Evolutionary conservation across 306 rosid species (phyloP), one percentile per base, ranked within the genome.

Genomic region (Mimosa bimucronata): DNA sequence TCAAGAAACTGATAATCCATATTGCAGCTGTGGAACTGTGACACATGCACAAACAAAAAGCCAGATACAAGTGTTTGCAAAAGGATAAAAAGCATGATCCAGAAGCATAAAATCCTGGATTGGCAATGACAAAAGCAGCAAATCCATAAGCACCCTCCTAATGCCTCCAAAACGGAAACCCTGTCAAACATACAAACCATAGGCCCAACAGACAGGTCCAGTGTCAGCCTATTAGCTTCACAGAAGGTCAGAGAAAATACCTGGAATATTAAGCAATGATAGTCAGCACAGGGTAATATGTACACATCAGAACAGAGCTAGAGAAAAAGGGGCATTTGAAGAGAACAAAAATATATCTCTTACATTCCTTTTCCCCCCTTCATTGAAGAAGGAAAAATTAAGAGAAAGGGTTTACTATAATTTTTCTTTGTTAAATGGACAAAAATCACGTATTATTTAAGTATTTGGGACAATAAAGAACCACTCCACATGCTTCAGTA

Each of bases 171-270:
- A 82, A 80, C 41, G 67, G 83, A 80, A 84, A 81, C 89, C 97
- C 98, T 88, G 90, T 84, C 89, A 90, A 92, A 95, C 91, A 90
- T 90, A 84, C 91, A 91, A 90, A 88, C 94, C 90, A 92, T 90
- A 82, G 82, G 94, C 87, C 94, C 92, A 84, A 92, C 79, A 88
- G 88, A 88, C 87, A 87, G 89, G 91, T 86, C 92, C 96, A 85
- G 89, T 80, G 91, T 91, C 88, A 81, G 92, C 97, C 83, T 83
- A 89, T 91, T 83, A 92, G 88, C 97, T 90, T 88, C 91, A 90
- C 85, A 90, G 94, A 93, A 88, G 92, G 97, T 95, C 97, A 95
- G 89, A 95, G 94, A 92, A 91, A 93, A 91, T 95, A 95, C 98
- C 99, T 92, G 99, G 94, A 94, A 95, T 87, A 89, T 86, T 69